Percentiles rank a stretch among this genome's conserved stretches.
phyloP scores from a whole-genome alignment of 2,329 filamentous ascomycete species.

The Hortaea werneckii region DNA sequence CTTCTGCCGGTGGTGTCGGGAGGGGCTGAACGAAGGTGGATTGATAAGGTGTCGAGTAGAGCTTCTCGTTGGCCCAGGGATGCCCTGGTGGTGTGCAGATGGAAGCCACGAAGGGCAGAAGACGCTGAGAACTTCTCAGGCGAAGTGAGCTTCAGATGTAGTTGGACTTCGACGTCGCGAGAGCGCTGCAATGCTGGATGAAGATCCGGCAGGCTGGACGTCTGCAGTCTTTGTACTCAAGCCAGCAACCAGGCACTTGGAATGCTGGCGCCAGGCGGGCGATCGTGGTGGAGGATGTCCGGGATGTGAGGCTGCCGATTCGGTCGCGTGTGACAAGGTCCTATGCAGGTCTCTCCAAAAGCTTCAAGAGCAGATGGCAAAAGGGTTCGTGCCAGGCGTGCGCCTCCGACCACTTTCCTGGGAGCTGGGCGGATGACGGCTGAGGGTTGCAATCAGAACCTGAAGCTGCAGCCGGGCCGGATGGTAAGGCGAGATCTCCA shows the following conservation, averaged over 20 bases:
- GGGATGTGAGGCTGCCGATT: slow-evolving; percentile 14
- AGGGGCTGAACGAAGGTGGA: slow-evolving; percentile 17
- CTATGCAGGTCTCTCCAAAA: slow-evolving; percentile 30
- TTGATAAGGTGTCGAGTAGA: slow-evolving; percentile 12
- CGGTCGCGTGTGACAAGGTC: slow-evolving; percentile 28
- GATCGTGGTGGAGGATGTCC: slow-evolving; percentile 12
- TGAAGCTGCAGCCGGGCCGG: slow-evolving; percentile 28
- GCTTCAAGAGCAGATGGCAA: slow-evolving; percentile 12
- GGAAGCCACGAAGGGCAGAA: slow-evolving; percentile 24
- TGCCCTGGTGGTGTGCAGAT: slow-evolving; percentile 18
- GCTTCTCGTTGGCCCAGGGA: slow-evolving; percentile 18
- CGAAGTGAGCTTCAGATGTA: slow-evolving; percentile 2
- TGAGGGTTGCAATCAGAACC: slow-evolving; percentile 12
- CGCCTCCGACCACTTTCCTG: slow-evolving; percentile 25
- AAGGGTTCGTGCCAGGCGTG: slow-evolving; percentile 27
- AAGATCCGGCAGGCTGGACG: slow-evolving; percentile 22
- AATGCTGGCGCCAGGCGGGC: slow-evolving; percentile 13
- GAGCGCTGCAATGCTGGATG: slow-evolving; percentile 15
- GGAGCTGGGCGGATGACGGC: slow-evolving; percentile 18
- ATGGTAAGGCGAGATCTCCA: slow-evolving; percentile 27
- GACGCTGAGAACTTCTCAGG: slow-evolving; percentile 7
- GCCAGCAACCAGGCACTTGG: slow-evolving; percentile 21
- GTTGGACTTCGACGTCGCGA: slow-evolving; percentile 11
- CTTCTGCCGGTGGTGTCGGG: slow-evolving; percentile 22
- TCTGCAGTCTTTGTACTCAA: slow-evolving; percentile 27